Evolutionary conservation across 805 yeast genomes (phyloP).

Genomic region (Teunomyces aglyptinius): DNA sequence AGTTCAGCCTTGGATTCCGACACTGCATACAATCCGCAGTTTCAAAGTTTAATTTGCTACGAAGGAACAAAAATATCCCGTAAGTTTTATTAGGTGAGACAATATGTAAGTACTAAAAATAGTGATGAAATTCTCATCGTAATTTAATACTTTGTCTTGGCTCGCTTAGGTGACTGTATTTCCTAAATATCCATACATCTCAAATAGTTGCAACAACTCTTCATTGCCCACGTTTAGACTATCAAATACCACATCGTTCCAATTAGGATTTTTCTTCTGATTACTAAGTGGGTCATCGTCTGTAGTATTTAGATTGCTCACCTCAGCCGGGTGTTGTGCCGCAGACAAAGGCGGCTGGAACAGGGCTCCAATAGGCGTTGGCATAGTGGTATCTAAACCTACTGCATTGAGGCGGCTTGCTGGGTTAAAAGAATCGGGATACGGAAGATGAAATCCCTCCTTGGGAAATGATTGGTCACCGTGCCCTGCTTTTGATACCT

Average conservation of each 20-base stretch:
- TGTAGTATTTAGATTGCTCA: background rate
- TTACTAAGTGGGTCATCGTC: background rate
- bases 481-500: constrained; percentile 1
- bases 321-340: background rate
- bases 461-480: background rate
- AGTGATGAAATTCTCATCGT: background rate
- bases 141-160: background rate
- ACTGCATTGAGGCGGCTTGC: background rate
- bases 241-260: constrained; percentile 6
- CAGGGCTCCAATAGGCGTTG: background rate
- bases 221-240: constrained; percentile 20
- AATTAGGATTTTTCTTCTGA: constrained; percentile 6
- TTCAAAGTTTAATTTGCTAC: background rate
- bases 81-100: background rate
- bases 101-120: background rate
- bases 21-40: background rate
- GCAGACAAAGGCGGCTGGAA: background rate
- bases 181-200: constrained; percentile 34
- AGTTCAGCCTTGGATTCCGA: background rate
- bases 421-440: constrained; percentile 1
- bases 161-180: constrained; percentile 1
- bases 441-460: background rate
- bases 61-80: background rate
- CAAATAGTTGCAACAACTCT: constrained; percentile 35
- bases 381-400: background rate